These are phyloP conservation scores for Aechmea fasciata DNA, from an alignment of 176 grass and related monocot species.

Conservation along the genomic window DNA sequence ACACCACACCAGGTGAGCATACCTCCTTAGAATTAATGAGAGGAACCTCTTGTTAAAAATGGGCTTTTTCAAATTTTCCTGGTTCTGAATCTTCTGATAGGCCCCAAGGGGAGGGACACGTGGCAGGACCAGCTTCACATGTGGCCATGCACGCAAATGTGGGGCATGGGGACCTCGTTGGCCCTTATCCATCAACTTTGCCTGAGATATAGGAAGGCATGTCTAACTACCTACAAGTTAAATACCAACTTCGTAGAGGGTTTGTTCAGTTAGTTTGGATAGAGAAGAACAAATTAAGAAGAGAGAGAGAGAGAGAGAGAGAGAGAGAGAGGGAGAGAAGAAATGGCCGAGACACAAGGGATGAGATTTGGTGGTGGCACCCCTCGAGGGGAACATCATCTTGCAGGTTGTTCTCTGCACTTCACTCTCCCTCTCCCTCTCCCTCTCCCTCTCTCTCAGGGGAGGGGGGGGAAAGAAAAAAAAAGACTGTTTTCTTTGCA, in stretches of 20 bases:
- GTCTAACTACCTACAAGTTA: neutral
- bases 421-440: neutral
- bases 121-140: neutral
- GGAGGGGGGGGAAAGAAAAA: no score
- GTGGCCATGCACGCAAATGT: neutral
- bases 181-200: neutral
- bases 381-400: neutral
- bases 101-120: neutral
- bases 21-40: neutral
- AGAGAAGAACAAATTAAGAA: neutral
- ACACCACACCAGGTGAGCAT: neutral
- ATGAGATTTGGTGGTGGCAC: neutral
- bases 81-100: neutral
- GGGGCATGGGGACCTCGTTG: neutral
- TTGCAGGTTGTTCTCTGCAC: neutral
- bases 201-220: slow-evolving; percentile 1
- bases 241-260: neutral
- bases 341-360: neutral
- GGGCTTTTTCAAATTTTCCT: neutral
- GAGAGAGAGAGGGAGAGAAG: neutral
- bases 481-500: no score
- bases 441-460: neutral
- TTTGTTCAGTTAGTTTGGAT: neutral
- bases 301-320: neutral
- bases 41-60: neutral